phyloP scores from a whole-genome alignment of 768 basidiomycete genomes.

The Leccinum rimulosum region DNA sequence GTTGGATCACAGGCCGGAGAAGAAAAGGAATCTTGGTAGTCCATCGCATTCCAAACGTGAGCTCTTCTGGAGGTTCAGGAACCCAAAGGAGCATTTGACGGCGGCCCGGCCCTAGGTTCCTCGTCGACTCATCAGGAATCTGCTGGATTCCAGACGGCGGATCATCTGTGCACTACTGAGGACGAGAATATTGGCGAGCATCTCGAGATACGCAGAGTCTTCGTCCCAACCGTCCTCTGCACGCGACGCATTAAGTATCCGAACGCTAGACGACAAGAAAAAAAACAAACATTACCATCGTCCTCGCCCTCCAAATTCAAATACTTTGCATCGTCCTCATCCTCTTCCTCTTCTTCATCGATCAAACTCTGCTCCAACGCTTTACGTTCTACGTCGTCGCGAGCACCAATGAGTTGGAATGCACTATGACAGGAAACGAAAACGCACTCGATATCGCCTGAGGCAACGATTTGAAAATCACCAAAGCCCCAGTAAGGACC shows the following conservation, averaged over 20 bases:
- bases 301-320: conserved; percentile 64
- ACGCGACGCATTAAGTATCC: neutral
- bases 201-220: conserved; percentile 83
- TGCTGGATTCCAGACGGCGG: too few relatives aligned
- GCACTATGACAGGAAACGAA: neutral
- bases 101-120: too few relatives aligned
- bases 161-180: neutral
- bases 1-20: too few relatives aligned
- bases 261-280: neutral
- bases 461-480: conserved; percentile 76
- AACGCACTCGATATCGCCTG: conserved; percentile 71
- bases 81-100: too few relatives aligned
- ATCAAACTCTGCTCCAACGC: conserved; percentile 52
- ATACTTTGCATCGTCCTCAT: conserved; percentile 47
- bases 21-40: too few relatives aligned
- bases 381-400: conserved; percentile 50
- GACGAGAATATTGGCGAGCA: conserved; percentile 56
- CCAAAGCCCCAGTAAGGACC: conserved; percentile 67
- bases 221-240: conserved; percentile 89
- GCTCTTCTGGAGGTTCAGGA: too few relatives aligned
- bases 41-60: too few relatives aligned
- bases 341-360: conserved; percentile 45
- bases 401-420: neutral
- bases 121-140: too few relatives aligned
- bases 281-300: conserved; percentile 42